Conservation (phyloP, 768 basidiomycete species). For the Leccinum rimulosum region DNA sequence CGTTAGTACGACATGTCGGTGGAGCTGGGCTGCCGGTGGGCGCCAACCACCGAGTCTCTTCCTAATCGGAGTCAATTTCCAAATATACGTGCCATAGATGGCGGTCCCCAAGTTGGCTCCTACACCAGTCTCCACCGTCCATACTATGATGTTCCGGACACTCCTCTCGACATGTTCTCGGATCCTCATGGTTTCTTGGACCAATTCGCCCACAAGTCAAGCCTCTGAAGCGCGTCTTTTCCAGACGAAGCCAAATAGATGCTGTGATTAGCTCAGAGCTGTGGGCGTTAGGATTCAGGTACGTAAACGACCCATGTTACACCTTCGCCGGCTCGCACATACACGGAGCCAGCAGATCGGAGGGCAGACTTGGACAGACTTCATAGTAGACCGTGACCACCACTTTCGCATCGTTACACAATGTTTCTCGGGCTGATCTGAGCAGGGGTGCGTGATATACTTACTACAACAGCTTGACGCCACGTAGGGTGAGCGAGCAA, state of each 20-base stretch:
- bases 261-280: background rate
- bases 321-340: background rate
- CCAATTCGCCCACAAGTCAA: background rate
- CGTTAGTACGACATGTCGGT: background rate
- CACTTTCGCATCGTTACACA: background rate
- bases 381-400: background rate
- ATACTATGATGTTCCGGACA: background rate
- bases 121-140: background rate
- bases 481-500: background rate
- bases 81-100: background rate
- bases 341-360: background rate
- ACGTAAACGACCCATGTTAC: background rate
- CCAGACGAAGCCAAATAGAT: background rate
- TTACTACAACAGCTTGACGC: background rate
- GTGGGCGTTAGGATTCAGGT: background rate
- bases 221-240: background rate
- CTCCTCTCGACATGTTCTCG: background rate
- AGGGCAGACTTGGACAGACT: background rate
- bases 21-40: background rate
- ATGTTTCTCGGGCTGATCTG: background rate
- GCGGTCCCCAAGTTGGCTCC: background rate
- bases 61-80: background rate
- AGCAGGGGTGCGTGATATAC: background rate
- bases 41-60: too few relatives aligned
- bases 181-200: background rate